Evolutionary conservation across 192 early-diverging fungal species (phyloP), one percentile per base, ranked within the genome.

Genomic region (Backusella luteola): DNA sequence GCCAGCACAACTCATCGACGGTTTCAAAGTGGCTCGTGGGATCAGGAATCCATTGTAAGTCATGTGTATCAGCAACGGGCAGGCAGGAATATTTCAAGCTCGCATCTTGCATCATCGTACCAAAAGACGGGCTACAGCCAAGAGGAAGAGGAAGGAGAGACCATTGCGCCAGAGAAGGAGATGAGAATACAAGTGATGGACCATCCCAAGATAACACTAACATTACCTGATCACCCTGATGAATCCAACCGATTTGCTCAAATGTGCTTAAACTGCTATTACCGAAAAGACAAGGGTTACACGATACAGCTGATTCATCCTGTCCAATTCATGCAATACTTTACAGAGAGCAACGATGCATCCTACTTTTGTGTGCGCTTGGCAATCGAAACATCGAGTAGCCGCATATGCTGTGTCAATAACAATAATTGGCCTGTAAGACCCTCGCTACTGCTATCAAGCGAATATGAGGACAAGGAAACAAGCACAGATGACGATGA

Each of bases 371-470:
- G 42, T 42, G 29, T 71, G 0, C 39, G 49, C 15, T 26, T 71
- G 32, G 19, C 12, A 11, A 41, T 71, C 6, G 29, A 46, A 71
- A 26, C 9, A 49, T 44, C 70, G 32, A 5, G n/a, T 14, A 19
- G 32, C 42, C 41, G 29, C 7, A 34, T 32, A 34, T 71, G 41
- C 9, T 26, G 19, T 49, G 70, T 71, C 26, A 71, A 71, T 35
- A 32, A 71, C 15, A 71, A 71, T 8, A 44, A 71, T 14, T 71
- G 70, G 70, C 70, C 70, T 17, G 42, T 71, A 14, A 71, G 70
- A 71, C 29, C 70, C 7, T 71, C 39, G 15, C 15, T n/a, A 3
- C 8, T 26, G 26, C 34, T 23, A 19, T 14, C 21, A 29, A 63
- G 9, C 7, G 56, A 63, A 29, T 7, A 5, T 12, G 56, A 63